Percentiles rank a stretch among this genome's conserved stretches.
Evolutionary conservation across 345 rosid genomes (phyloP).

Genomic region (Linum usitatissimum): DNA sequence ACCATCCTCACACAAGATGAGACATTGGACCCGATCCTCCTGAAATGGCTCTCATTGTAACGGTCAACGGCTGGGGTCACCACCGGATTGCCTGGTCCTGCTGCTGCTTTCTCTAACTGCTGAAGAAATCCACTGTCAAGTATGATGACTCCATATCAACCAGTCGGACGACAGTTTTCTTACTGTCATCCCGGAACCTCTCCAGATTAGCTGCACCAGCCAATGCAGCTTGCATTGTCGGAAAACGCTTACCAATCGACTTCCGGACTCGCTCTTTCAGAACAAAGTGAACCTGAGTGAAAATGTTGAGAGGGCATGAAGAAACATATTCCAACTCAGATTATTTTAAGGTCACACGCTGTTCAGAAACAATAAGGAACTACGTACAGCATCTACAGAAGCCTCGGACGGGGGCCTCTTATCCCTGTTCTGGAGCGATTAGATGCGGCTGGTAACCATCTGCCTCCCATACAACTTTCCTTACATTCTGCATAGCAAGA

Average conservation of each 20-base stretch:
- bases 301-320: background rate
- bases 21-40: constrained; percentile 72
- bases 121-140: constrained; percentile 69
- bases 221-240: constrained; percentile 59
- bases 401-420: constrained; percentile 90
- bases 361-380: background rate
- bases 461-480: constrained; percentile 67
- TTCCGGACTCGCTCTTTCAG: constrained; percentile 74
- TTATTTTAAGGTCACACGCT: background rate
- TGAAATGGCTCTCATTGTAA: constrained; percentile 56
- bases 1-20: constrained; percentile 67
- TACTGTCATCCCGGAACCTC: constrained; percentile 66
- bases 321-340: background rate
- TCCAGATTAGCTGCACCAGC: constrained; percentile 65
- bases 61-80: constrained; percentile 32
- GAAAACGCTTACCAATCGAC: constrained; percentile 65
- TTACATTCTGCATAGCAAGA: constrained; percentile 66
- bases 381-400: constrained; percentile 75
- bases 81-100: constrained; percentile 13
- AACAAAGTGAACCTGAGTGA: constrained; percentile 58
- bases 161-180: constrained; percentile 46
- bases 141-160: constrained; percentile 83
- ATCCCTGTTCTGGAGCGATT: constrained; percentile 85
- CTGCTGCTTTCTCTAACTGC: constrained; percentile 44
- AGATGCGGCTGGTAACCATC: constrained; percentile 89